Evolutionary conservation across 192 early-diverging fungal species (phyloP), one percentile per base, ranked within the genome.

Genomic region (Coemansia sp.): DNA sequence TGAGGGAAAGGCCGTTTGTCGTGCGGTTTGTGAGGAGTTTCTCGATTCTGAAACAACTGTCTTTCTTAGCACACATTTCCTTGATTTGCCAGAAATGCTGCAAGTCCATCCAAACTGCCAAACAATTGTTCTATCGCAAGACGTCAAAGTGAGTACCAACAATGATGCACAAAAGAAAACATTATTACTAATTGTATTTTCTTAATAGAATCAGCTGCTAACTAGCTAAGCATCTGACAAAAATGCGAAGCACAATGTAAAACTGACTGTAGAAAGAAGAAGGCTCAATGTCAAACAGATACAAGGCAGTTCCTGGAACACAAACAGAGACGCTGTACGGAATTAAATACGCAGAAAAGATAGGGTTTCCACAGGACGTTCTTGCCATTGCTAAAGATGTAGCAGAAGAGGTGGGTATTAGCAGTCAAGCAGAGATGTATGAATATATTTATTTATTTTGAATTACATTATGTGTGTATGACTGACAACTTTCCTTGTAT

Each of bases 31-130:
- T 48, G 92, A 94, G 58, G 82, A 90, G 58, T 69, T 95, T 23
- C 62, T 92, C 7, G 68, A 83, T 7, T 73, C 65, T 6, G 64
- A 85, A 61, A 82, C 90, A 0, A 83, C 91, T 11, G 84, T 88
- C 2, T 91, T 92, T 64, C 84, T 94, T 67, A 90, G 89, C 7
- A 93, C 93, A 1, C 93, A 94, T 70, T 94, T 93, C 65, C 87
- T 88, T 45, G 87, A 88, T 48, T 81, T 92, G 41, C 79, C 88
- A 2, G 69, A 68, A 18, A 72, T 75, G 16, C 75, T 92, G 18
- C 81, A 79, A 1, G 71, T 63, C 2, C 86, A 89, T 56, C 72
- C 76, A 16, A 91, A 88, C 61, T 84, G 76, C 66, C 48, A 70
- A 21, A 72, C 56, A 1, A 41, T 41, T 60, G 68, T 71, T 63